Percentiles rank a stretch among this genome's conserved stretches.
phyloP scores from a whole-genome alignment of 768 basidiomycete species.

The Boletus fagicola region DNA sequence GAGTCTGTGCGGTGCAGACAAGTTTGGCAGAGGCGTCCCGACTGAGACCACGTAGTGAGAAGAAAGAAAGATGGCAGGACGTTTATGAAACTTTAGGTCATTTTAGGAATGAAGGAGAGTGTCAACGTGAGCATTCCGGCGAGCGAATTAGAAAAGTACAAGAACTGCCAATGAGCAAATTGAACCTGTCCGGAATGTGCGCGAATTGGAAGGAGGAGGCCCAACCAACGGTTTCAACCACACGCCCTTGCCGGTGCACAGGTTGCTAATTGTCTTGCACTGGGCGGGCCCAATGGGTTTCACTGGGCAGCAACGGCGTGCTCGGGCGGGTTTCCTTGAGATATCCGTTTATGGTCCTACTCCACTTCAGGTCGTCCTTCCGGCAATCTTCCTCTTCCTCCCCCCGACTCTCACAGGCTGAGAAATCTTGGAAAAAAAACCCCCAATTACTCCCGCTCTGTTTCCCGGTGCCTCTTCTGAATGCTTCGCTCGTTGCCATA shows the following conservation, averaged over 20 bases:
- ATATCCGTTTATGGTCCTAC: constrained; percentile 23
- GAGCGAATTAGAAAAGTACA: constrained; percentile 2
- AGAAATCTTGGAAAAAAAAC: not conserved
- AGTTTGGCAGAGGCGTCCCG: constrained; percentile 36
- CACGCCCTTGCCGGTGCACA: constrained; percentile 15
- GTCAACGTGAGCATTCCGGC: constrained; percentile 13
- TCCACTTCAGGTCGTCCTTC: constrained; percentile 15
- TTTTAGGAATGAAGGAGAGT: constrained; percentile 33
- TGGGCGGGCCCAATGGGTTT: not conserved
- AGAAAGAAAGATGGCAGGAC: constrained; percentile 10
- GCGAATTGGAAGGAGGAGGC: constrained; percentile 19
- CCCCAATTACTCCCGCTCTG: no score
- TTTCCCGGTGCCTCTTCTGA: not conserved
- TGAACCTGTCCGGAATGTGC: constrained; percentile 5
- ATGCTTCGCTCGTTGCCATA: not conserved
- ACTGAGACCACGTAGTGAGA: constrained; percentile 27
- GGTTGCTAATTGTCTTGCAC: constrained; percentile 14
- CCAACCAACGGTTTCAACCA: not conserved
- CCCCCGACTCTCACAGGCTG: not conserved
- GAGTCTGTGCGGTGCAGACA: constrained; percentile 27
- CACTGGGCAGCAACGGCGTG: constrained; percentile 1
- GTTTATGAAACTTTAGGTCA: constrained; percentile 35
- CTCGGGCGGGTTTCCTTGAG: constrained; percentile 18
- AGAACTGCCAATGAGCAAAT: not conserved
- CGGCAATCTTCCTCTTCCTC: not conserved